These are phyloP conservation scores for Macrolepiota fuliginosa DNA, from an alignment of 768 basidiomycete species.

Conservation along the genomic window DNA sequence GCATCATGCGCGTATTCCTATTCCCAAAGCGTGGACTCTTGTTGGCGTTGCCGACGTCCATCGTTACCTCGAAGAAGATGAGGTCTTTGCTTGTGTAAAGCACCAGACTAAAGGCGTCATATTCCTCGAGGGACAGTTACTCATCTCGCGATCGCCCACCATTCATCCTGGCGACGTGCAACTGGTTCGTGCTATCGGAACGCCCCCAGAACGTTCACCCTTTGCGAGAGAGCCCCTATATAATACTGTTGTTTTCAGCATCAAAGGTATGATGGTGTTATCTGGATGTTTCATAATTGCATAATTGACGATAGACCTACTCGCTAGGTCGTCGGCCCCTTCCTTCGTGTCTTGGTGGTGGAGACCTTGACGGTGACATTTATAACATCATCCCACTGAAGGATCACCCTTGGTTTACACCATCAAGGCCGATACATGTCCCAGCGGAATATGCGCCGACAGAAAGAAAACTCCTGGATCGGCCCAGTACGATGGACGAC, in stretches of 20 bases:
- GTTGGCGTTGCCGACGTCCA: slow-evolving; percentile 74
- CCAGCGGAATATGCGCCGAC: slow-evolving; percentile 54
- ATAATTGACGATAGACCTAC: not conserved
- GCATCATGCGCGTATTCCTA: slow-evolving; percentile 63
- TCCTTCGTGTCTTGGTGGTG: slow-evolving; percentile 63
- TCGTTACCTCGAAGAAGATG: slow-evolving; percentile 43
- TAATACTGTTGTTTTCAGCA: slow-evolving; percentile 69
- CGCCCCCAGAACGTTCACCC: slow-evolving; percentile 51
- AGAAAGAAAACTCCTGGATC: slow-evolving; percentile 38
- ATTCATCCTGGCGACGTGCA: slow-evolving; percentile 72
- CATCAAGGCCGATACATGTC: slow-evolving; percentile 11
- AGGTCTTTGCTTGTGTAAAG: slow-evolving; percentile 63
- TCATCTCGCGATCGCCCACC: slow-evolving; percentile 64
- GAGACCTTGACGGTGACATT: slow-evolving; percentile 66
- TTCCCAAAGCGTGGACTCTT: slow-evolving; percentile 61
- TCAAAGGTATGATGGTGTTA: slow-evolving; percentile 37
- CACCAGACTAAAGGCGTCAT: slow-evolving; percentile 31
- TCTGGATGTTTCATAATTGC: not conserved
- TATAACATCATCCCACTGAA: slow-evolving; percentile 51
- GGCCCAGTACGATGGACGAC: slow-evolving; percentile 56
- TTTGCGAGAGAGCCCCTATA: slow-evolving; percentile 48
- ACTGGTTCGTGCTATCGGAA: slow-evolving; percentile 56
- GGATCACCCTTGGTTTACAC: slow-evolving; percentile 27
- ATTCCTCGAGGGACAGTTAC: slow-evolving; percentile 52
- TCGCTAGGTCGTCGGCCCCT: slow-evolving; percentile 53